Conservation (phyloP, 2,329 filamentous ascomycete genomes). For the Arthrobotrys sinensis region DNA sequence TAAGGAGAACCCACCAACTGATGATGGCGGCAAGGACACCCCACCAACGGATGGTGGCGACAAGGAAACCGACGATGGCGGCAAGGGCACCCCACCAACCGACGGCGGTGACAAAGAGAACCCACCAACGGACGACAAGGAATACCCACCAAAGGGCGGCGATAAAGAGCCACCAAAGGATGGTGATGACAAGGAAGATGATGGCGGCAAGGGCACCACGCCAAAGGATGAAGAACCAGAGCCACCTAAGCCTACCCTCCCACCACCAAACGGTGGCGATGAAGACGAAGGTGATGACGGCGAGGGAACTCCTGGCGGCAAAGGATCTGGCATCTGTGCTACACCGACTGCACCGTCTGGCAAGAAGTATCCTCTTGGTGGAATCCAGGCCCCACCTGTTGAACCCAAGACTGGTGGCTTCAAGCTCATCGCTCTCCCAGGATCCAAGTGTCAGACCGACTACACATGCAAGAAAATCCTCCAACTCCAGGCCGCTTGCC, state of each 20-base stretch:
- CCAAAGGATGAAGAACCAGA: not conserved
- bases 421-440: slow-evolving; percentile 27
- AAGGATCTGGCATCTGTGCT: slow-evolving; percentile 1
- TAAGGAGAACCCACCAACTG: not conserved
- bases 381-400: slow-evolving; percentile 3
- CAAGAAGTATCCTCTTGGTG: slow-evolving; percentile 10
- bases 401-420: not conserved
- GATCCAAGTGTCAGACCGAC: slow-evolving; percentile 24
- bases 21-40: not conserved
- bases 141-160: slow-evolving; percentile 2
- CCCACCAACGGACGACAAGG: not conserved
- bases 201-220: not conserved
- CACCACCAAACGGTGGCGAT: not conserved
- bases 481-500: slow-evolving; percentile 24
- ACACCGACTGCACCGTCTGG: not conserved
- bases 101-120: not conserved
- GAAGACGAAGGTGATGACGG: slow-evolving; percentile 8
- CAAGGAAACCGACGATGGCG: not conserved
- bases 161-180: not conserved
- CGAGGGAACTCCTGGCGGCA: slow-evolving; percentile 7
- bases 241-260: not conserved
- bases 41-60: not conserved
- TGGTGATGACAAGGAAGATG: not conserved
- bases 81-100: not conserved
- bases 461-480: slow-evolving; percentile 5